Conservation (phyloP, 441 rosid genomes). For the Viola pubescens region DNA sequence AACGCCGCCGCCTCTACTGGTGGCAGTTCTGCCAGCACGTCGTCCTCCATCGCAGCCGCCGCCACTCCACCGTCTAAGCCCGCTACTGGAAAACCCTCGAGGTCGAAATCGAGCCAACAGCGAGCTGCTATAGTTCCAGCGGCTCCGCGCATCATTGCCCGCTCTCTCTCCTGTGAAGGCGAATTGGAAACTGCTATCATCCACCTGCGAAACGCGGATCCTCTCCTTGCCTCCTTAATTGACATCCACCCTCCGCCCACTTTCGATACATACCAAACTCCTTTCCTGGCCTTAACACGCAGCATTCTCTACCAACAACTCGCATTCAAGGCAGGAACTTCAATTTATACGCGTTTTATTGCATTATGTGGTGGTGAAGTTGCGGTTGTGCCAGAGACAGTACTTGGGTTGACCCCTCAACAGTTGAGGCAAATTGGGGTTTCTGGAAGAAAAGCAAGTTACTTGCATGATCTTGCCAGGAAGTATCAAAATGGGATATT, state of each 20-base stretch:
- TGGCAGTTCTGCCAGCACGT: constrained; percentile 16
- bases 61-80: constrained; percentile 21
- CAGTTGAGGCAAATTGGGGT: constrained; percentile 88
- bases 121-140: constrained; percentile 27
- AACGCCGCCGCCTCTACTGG: constrained; percentile 19
- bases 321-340: constrained; percentile 78
- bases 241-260: constrained; percentile 63
- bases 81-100: constrained; percentile 17
- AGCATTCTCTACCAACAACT: constrained; percentile 89
- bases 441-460: constrained; percentile 86
- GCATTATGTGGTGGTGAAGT: constrained; percentile 71
- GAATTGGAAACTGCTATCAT: constrained; percentile 67
- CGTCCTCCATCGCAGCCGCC: not conserved
- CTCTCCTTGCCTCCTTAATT: constrained; percentile 52
- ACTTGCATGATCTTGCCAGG: constrained; percentile 85
- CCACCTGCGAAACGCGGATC: constrained; percentile 71
- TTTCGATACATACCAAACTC: constrained; percentile 68
- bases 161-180: constrained; percentile 74
- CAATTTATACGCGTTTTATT: constrained; percentile 82
- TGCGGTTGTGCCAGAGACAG: constrained; percentile 65
- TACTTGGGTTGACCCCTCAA: constrained; percentile 53
- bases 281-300: constrained; percentile 76
- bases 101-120: constrained; percentile 27
- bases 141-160: constrained; percentile 41
- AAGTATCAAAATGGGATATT: constrained; percentile 79